Percentiles rank a stretch among this genome's conserved stretches.
These are phyloP conservation scores for Cytospora schulzeri DNA, from an alignment of 2,329 filamentous ascomycete species.

Conservation along the genomic window DNA sequence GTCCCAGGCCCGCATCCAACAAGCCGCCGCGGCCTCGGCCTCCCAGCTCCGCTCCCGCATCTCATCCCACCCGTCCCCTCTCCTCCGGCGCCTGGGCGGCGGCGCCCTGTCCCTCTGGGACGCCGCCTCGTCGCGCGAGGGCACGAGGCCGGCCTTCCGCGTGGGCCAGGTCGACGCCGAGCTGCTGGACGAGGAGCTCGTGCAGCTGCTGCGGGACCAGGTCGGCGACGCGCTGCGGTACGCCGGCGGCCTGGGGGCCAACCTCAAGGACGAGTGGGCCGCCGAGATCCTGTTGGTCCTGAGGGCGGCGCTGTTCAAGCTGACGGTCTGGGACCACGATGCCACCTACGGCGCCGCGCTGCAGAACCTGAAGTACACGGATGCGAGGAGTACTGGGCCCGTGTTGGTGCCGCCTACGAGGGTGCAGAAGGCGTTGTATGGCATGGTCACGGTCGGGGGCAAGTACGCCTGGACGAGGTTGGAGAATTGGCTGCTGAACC, in stretches of 20 bases:
- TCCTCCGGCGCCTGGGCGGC: constrained; percentile 58
- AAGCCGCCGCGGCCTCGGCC: constrained; percentile 46
- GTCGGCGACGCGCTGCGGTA: constrained; percentile 88
- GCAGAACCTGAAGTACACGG: constrained; percentile 88
- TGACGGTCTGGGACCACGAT: constrained; percentile 95
- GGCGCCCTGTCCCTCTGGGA: constrained; percentile 68
- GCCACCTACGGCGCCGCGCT: constrained; percentile 91
- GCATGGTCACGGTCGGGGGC: constrained; percentile 81
- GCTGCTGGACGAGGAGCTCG: constrained; percentile 87
- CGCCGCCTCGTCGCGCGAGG: constrained; percentile 70
- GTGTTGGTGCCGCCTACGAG: constrained; percentile 71
- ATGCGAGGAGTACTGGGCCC: constrained; percentile 68
- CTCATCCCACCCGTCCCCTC: constrained; percentile 55
- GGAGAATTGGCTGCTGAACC: constrained; percentile 81
- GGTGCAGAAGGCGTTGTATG: constrained; percentile 84
- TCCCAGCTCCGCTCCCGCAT: constrained; percentile 46
- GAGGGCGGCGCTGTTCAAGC: constrained; percentile 83
- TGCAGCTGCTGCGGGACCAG: constrained; percentile 82
- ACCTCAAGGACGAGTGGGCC: constrained; percentile 83
- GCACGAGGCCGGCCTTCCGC: constrained; percentile 82
- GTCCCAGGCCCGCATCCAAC: constrained; percentile 60
- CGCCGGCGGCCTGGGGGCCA: constrained; percentile 39
- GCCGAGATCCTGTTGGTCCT: constrained; percentile 81
- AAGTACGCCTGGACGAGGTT: constrained; percentile 90
- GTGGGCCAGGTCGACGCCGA: constrained; percentile 97